Evolutionary conservation across 2,329 filamentous ascomycete genomes (phyloP).

Genomic region (Fusarium sp.): DNA sequence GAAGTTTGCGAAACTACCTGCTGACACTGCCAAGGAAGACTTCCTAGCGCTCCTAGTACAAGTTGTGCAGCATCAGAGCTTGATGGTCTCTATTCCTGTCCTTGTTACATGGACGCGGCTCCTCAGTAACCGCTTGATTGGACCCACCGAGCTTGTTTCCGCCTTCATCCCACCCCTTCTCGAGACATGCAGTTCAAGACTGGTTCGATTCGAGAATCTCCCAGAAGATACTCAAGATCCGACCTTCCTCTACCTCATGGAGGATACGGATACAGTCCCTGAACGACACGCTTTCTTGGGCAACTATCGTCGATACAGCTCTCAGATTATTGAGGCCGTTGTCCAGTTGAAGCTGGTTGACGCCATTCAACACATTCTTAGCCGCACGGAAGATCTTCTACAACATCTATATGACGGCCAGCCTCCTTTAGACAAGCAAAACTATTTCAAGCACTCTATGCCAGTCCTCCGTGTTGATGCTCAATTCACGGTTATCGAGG

Average conservation of each 20-base stretch:
- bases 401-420: constrained; percentile 80
- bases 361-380: constrained; percentile 88
- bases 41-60: constrained; percentile 84
- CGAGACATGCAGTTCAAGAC: constrained; percentile 83
- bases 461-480: constrained; percentile 86
- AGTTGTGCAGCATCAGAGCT: constrained; percentile 85
- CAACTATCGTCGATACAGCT: constrained; percentile 93
- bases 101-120: constrained; percentile 91
- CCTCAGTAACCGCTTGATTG: constrained; percentile 77
- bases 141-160: constrained; percentile 71
- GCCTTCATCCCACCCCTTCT: constrained; percentile 79
- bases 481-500: constrained; percentile 89
- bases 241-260: constrained; percentile 83
- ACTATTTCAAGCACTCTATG: constrained; percentile 76
- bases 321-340: constrained; percentile 87
- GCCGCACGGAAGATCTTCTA: constrained; percentile 79
- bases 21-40: constrained; percentile 73
- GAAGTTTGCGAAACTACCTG: constrained; percentile 75
- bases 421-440: constrained; percentile 72
- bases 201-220: constrained; percentile 89
- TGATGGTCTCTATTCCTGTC: constrained; percentile 93
- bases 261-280: constrained; percentile 94
- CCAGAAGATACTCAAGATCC: constrained; percentile 85
- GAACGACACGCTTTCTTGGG: constrained; percentile 95
- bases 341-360: constrained; percentile 85